Evolutionary conservation across 768 basidiomycete species (phyloP).

Genomic region (Flagelloscypha sp.): DNA sequence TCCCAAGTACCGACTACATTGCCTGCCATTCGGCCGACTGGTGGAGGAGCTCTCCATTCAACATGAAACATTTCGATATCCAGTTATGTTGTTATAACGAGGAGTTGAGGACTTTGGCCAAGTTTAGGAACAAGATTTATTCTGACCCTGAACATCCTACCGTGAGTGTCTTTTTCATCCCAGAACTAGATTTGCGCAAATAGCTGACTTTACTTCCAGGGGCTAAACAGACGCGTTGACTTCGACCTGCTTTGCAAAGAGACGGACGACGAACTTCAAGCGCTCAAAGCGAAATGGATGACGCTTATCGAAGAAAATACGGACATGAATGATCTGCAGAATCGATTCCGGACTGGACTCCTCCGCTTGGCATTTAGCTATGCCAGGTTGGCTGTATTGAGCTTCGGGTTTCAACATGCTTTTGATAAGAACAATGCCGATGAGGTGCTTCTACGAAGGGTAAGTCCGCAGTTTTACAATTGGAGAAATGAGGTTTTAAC

Average conservation of each 20-base stretch:
- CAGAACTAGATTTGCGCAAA: neutral
- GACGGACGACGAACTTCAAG: constrained; percentile 62
- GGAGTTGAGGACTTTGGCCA: constrained; percentile 56
- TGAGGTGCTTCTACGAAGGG: constrained; percentile 63
- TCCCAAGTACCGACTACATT: constrained; percentile 70
- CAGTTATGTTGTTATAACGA: constrained; percentile 73
- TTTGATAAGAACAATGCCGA: constrained; percentile 52
- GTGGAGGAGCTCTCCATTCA: constrained; percentile 63
- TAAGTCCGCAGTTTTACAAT: constrained; percentile 25
- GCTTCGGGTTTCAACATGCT: constrained; percentile 71
- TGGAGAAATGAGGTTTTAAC: neutral
- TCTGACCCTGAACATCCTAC: constrained; percentile 68
- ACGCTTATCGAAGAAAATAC: constrained; percentile 37
- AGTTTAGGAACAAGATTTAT: constrained; percentile 57
- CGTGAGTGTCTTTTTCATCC: too few species aligned
- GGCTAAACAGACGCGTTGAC: too few species aligned
- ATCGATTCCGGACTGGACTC: constrained; percentile 52
- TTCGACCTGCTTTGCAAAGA: constrained; percentile 56
- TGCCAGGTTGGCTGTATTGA: constrained; percentile 57
- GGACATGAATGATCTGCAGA: constrained; percentile 46
- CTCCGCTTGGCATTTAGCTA: constrained; percentile 61
- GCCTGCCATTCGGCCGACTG: constrained; percentile 61
- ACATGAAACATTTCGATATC: constrained; percentile 69
- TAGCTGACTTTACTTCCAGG: constrained; percentile 25
- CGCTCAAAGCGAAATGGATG: constrained; percentile 49